phyloP scores from a whole-genome alignment of 2,329 filamentous ascomycete species.

The Calonectria ilicicola region DNA sequence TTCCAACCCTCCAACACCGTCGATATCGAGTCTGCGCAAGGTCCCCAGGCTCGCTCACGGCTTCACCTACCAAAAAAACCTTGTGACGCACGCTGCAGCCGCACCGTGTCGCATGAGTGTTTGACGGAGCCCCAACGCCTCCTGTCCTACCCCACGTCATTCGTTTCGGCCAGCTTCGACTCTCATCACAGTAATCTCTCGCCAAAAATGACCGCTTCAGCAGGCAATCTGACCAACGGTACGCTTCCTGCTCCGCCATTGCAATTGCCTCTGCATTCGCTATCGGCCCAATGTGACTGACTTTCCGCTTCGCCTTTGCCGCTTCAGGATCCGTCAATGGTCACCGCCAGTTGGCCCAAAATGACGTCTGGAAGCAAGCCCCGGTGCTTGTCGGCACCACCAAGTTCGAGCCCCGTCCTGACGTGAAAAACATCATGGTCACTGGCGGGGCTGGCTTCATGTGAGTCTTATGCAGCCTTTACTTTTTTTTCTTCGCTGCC shows the following conservation, averaged over 20 bases:
- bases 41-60: not conserved
- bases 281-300: not conserved
- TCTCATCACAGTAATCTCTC: not conserved
- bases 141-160: not conserved
- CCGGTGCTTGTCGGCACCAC: slow-evolving; percentile 78
- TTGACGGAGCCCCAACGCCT: not conserved
- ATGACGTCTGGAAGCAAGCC: slow-evolving; percentile 78
- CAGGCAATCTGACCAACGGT: slow-evolving; percentile 13
- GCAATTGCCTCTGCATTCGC: not conserved
- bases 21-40: not conserved
- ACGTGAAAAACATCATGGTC: slow-evolving; percentile 84
- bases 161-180: not conserved
- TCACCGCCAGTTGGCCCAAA: slow-evolving; percentile 60
- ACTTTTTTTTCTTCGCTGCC: not conserved
- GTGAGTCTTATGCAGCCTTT: slow-evolving; percentile 60
- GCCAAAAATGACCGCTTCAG: slow-evolving; percentile 21
- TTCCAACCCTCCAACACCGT: slow-evolving; percentile 9
- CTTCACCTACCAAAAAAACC: not conserved
- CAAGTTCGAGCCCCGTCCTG: slow-evolving; percentile 74
- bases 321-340: slow-evolving; percentile 28
- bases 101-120: slow-evolving; percentile 1
- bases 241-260: not conserved
- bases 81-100: slow-evolving; percentile 1
- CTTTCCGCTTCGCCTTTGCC: slow-evolving; percentile 4
- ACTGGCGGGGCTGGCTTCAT: slow-evolving; percentile 90